These are phyloP conservation scores for Trichoderma atrobrunneum DNA, from an alignment of 2,329 filamentous ascomycete species.

Conservation along the genomic window DNA sequence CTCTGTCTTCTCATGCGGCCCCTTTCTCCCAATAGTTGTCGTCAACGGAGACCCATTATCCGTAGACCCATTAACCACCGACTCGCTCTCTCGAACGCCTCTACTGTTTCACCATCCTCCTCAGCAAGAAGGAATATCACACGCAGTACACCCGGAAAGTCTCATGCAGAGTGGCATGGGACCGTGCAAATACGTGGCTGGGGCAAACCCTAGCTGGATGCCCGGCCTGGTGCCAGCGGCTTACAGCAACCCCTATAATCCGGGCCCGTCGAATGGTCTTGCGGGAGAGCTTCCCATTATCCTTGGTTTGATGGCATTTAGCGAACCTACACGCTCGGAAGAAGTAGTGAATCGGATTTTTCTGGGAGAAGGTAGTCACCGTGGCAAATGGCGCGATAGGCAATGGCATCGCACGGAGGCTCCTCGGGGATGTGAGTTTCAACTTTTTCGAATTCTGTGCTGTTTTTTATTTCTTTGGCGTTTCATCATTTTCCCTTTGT, in stretches of 20 bases:
- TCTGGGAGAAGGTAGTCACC: not conserved
- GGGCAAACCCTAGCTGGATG: conserved; percentile 37
- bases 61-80: not conserved
- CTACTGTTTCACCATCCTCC: conserved; percentile 10
- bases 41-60: conserved; percentile 16
- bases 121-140: conserved; percentile 28
- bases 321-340: not conserved
- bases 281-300: conserved; percentile 39
- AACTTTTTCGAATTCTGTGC: not conserved
- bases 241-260: conserved; percentile 26
- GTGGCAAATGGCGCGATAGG: conserved; percentile 27
- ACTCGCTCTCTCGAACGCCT: not conserved
- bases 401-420: conserved; percentile 25
- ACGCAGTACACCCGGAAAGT: conserved; percentile 26
- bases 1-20: conserved; percentile 38
- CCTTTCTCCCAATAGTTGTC: conserved; percentile 37
- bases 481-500: no score
- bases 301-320: conserved; percentile 41
- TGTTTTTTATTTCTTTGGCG: not conserved
- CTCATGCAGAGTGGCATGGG: conserved; percentile 19
- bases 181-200: conserved; percentile 31
- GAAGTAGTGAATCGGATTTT: conserved; percentile 25
- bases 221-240: conserved; percentile 35
- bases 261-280: conserved; percentile 32
- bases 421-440: conserved; percentile 30